Evolutionary conservation across 495 filamentous ascomycete species (phyloP), one percentile per base, ranked within the genome.

Genomic region (Pseudevernia furfuracea): DNA sequence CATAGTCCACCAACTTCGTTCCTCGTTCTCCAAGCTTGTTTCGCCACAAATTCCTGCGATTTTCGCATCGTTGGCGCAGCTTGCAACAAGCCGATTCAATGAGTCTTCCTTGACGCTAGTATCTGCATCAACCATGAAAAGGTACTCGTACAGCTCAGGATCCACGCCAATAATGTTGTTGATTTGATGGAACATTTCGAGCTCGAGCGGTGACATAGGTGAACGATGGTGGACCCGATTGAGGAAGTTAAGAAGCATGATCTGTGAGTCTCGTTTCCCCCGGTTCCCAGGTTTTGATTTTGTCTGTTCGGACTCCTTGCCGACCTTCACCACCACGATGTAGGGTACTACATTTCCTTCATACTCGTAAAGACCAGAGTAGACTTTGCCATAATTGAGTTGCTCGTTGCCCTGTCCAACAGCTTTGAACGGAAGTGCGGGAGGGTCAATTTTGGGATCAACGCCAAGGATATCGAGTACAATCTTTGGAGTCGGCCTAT

Each of bases 91-190:
- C 17, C 94, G 84, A 74, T 95, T 97, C 60, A 96, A 79, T 4
- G 92, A 89, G 75, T 98, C 94, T 70, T 96, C 91, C 21, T 85
- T 84, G 36, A 98, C 95, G 79, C 87, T 91, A 17, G 94, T 98
- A 83, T 98, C 94, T 64, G 94, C 94, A 73, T 98, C 94, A 64
- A 98, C 89, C 92, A 96, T 96, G 71, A 98, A 82, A 39, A 96
- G 84, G 71, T 96, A 98, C 75, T 98, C 94, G 73, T 98, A 98
- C 12, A 98, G 84, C 72, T 96, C 91, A 25, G 94, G 94, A 69
- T 98, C 91, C 36, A 98, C 94, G 66, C 94, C 94, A 67, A 98
- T 98, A 70, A 98, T 89, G 72, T 98, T 98, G 78, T 96, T 96
- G 80, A 98, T 93, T 74, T 98, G 94, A 68, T 98, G 93, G 80